Evolutionary conservation across 306 rosid species (phyloP).

Genomic region (Rosa multiflora): DNA sequence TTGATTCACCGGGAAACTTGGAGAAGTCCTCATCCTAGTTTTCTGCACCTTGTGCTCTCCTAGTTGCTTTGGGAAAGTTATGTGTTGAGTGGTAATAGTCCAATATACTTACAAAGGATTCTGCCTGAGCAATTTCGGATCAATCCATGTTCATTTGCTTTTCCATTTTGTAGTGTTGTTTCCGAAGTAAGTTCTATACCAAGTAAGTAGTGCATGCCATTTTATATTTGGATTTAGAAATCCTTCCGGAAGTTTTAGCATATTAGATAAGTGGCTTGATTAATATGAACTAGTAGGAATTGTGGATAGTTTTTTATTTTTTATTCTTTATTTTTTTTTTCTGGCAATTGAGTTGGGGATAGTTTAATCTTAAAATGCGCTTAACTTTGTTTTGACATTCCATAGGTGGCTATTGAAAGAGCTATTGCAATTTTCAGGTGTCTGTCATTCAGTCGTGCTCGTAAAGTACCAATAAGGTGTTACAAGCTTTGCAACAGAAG

Average conservation of each 20-base stretch:
- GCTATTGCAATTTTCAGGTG: constrained; percentile 50
- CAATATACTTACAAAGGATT: no score
- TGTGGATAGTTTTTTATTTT: background rate
- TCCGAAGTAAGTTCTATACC: no score
- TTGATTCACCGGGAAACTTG: no score
- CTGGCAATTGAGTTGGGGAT: background rate
- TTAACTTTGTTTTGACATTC: background rate
- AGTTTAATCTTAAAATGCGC: background rate
- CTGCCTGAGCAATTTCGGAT: no score
- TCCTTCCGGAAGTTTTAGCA: background rate
- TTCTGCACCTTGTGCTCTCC: no score
- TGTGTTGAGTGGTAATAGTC: no score
- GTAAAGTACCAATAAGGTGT: constrained; percentile 47
- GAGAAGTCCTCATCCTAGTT: no score
- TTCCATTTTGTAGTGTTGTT: no score
- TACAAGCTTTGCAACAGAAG: no score
- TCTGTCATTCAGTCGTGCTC: constrained; percentile 72
- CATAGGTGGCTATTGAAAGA: constrained; percentile 14
- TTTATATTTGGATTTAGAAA: constrained; percentile 8
- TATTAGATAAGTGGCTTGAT: background rate
- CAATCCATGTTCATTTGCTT: no score
- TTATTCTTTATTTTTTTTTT: no score
- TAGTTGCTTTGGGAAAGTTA: no score
- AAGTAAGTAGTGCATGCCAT: constrained; percentile 51
- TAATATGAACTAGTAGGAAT: constrained; percentile 5